phyloP scores from a whole-genome alignment of 768 basidiomycete species.

The Suillus decipiens region DNA sequence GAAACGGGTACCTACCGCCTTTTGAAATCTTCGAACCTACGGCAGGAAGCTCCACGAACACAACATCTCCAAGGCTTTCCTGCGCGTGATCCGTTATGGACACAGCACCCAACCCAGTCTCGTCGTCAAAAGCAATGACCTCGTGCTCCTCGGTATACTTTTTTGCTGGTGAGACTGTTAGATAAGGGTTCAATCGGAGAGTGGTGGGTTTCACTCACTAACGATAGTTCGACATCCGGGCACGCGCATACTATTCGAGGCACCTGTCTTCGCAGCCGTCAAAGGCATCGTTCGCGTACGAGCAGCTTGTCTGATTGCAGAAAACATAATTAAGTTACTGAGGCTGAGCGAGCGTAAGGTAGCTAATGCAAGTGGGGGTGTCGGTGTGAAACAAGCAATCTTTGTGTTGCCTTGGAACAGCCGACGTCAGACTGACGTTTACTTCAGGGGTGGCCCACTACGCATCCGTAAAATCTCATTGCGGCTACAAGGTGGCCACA shows the following conservation, averaged over 20 bases:
- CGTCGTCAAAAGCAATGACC: constrained; percentile 75
- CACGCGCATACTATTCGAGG: not conserved
- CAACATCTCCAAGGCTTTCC: constrained; percentile 90
- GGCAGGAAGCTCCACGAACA: constrained; percentile 89
- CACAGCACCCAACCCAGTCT: constrained; percentile 75
- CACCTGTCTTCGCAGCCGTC: constrained; percentile 1
- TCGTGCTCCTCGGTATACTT: constrained; percentile 90
- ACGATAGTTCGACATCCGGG: constrained; percentile 11
- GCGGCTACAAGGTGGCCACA: not conserved
- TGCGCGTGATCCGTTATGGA: constrained; percentile 94
- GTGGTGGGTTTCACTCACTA: constrained; percentile 9
- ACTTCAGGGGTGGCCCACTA: constrained; percentile 9
- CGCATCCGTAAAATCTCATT: not conserved
- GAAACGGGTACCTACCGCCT: constrained; percentile 61
- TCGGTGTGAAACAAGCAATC: constrained; percentile 14
- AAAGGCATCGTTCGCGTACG: constrained; percentile 6
- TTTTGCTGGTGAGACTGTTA: constrained; percentile 49
- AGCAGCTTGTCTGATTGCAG: constrained; percentile 7
- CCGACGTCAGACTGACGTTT: not conserved
- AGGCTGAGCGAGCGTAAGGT: not conserved
- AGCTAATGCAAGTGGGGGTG: constrained; percentile 11
- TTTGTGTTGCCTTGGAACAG: constrained; percentile 10
- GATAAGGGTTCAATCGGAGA: not conserved
- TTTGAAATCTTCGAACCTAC: constrained; percentile 61
- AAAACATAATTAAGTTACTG: constrained; percentile 13